phyloP scores from a whole-genome alignment of 2,329 filamentous ascomycete species.

The Aspergillus latus region DNA sequence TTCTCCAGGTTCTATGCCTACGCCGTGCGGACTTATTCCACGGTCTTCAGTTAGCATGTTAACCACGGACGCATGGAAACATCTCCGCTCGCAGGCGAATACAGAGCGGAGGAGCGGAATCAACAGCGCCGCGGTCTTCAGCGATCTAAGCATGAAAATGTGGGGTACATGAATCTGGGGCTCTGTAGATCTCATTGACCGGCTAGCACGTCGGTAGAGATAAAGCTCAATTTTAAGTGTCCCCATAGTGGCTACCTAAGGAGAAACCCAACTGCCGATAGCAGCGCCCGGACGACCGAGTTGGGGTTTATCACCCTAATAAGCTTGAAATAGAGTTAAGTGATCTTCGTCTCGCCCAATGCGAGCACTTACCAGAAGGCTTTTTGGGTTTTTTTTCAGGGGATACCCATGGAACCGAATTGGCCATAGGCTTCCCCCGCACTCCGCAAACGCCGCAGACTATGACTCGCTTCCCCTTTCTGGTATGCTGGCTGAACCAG shows the following conservation, averaged over 20 bases:
- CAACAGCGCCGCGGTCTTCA: neutral
- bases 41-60: neutral
- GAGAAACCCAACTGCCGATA: neutral
- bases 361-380: neutral
- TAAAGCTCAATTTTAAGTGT: neutral
- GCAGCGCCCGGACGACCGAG: neutral
- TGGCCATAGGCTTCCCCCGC: neutral
- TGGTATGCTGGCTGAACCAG: neutral
- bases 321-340: neutral
- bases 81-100: neutral
- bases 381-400: neutral
- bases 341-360: neutral
- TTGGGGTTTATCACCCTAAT: neutral
- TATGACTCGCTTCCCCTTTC: neutral
- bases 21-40: neutral
- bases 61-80: neutral
- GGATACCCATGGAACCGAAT: neutral
- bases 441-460: neutral
- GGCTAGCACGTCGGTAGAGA: conserved; percentile 1
- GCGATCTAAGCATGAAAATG: neutral
- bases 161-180: neutral
- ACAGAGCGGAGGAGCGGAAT: neutral
- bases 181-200: neutral
- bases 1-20: neutral
- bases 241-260: neutral